These are phyloP conservation scores for Torulaspora gathmanii DNA, from an alignment of 805 yeast species.

Conservation along the genomic window DNA sequence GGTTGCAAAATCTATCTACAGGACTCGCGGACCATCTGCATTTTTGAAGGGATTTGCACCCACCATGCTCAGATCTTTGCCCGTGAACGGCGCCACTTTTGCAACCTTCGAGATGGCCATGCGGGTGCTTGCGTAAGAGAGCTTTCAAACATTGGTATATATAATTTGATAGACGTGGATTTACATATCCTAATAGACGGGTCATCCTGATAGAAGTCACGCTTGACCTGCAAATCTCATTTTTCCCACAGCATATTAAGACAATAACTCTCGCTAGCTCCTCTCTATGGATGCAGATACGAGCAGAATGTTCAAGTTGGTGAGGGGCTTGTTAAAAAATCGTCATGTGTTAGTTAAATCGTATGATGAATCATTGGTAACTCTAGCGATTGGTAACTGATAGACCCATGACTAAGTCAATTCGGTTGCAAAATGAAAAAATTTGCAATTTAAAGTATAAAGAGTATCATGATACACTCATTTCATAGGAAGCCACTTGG, in stretches of 20 bases:
- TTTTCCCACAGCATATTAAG: too few species aligned
- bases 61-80: slow-evolving; percentile 92
- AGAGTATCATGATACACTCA: not conserved
- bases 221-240: too few species aligned
- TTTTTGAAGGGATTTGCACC: slow-evolving; percentile 90
- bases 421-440: not conserved
- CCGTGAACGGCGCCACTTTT: slow-evolving; percentile 96
- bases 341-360: not conserved
- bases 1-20: slow-evolving; percentile 51
- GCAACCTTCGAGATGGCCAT: slow-evolving; percentile 88
- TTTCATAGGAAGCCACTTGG: too few species aligned
- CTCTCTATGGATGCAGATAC: too few species aligned
- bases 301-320: too few species aligned
- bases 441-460: not conserved
- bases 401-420: not conserved
- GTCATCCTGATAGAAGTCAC: not conserved
- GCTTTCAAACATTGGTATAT: not conserved
- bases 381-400: not conserved
- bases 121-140: slow-evolving; percentile 51
- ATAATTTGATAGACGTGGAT: not conserved
- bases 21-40: slow-evolving; percentile 61
- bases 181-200: not conserved
- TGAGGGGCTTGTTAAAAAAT: too few species aligned
- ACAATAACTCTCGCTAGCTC: too few species aligned
- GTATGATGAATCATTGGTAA: not conserved